Base-by-base conservation (phyloP, 1,284 basidiomycete genomes). In the Ustilago loliicola region DNA sequence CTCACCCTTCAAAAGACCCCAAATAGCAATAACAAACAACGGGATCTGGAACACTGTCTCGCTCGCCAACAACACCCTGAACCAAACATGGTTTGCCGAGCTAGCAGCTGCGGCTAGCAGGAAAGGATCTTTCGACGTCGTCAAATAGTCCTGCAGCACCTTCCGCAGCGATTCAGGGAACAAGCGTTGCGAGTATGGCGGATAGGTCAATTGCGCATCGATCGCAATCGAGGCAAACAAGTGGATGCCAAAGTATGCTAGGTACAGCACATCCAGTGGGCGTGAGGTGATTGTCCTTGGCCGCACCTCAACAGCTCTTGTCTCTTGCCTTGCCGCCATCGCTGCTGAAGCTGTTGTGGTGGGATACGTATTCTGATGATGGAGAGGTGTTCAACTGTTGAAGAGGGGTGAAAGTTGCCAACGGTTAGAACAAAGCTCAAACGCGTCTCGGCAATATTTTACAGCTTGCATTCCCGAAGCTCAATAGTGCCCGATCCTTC, bases 31-130 rank as follows among this genome's bases (percentile, higher is more conserved):
- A 4, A 68, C n/a, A 38, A 80, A 82, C 34, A 61, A 72, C 10
- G 80, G 80, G 36, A 79, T 69, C 62, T 82, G 80, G 9, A 82
- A 53, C 11, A 80, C 21, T 17, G 74, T 59, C 57, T 80, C 79
- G 67, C 69, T 70, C 42, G 53, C 59, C 58, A 82, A 27, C 27
- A 75, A 61, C 29, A 73, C 76, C 2, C 61, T 47, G 40, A 82
- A 82, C 80, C 80, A 82, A n/a, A 68, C 66, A 29, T 80, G 72
- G 4, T 63, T 63, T n/a, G 61, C 1, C 11, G 72, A 73, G 2
- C 50, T 19, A 4, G 23, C 25, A 21, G 29, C 56, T 15, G 66
- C 66, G 1, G 75, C 70, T 2, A 61, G 53, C 47, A 82, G 30
- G 40, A 82, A 75, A 13, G 80, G 80, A 55, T 82, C 80, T 11